Base-by-base conservation (phyloP, 164 flowering plant genomes). In the Liquidambar formosana region DNA sequence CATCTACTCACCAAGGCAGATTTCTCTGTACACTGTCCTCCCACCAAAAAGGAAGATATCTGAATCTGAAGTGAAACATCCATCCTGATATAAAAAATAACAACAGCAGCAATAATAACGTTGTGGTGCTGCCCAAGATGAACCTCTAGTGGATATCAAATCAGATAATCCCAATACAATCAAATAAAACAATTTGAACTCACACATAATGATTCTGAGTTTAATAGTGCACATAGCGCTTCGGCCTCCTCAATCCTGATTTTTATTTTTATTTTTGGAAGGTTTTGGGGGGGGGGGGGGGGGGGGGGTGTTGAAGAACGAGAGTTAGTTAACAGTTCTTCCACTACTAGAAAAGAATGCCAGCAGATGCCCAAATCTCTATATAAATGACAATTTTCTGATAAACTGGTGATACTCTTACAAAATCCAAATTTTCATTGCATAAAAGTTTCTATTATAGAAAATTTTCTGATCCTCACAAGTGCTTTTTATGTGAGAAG, bases 1-100 rank as follows among this genome's bases (percentile, higher is more conserved):
- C 19, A 64, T 54, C 56, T 56, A 68, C 86, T 77, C 62, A 91
- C 99, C 96, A 68, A 93, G 86, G 76, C 89, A 89, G 62, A 95
- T 91, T 69, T 93, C 99, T 79, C 93, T 83, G 71, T 95, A 95
- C 43, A 95, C 94, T 26, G 94, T 91, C 81, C 84, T 91, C 28
- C 94, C 99, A 78, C 99, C 99, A 81, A 95, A 95, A 62, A 95
- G 89, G 70, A 95, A 91, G 56, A 80, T 77, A 84, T 95, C 99
- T 38, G 99, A 95, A 90, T 95, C 99, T 60, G 96, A 76, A 54
- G 87, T 80, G 78, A 95, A 95, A 74, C 99, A 95, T 65, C 97
- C 97, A 88, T 93, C 99, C 99, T 93, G 84, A 62, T 65, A 64
- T 73, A 13, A 41, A 22, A 48, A 11, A 56, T 25, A 28, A 53